Evolutionary conservation across 169 alveolate species (phyloP), one percentile per base, ranked within the genome.

Genomic region (Cryptosporidium sp.): DNA sequence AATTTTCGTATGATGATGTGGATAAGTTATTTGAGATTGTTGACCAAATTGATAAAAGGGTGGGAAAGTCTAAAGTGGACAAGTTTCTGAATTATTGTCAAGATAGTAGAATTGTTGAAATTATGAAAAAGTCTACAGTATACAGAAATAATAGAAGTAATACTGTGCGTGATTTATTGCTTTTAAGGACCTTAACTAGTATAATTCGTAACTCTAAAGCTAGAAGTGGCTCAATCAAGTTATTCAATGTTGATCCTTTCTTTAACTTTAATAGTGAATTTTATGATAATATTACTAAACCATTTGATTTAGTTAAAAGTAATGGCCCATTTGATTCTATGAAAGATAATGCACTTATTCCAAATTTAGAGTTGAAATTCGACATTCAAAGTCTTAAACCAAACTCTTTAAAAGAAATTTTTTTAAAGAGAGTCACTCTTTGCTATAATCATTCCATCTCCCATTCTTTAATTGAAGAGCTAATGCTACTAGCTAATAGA

Each of bases 401-500:
- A 14, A 65, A 65, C 23, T 35, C 48, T 10, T n/a, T 51, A 3
- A 31, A 71, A 23, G 12, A 21, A 7, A 23, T 45, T 71, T 6
- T 21, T 7, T 33, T 29, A 21, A 71, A 71, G 6, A 45, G 43
- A 31, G 21, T 71, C 33, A 50, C 69, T 7, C 29, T 51, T 18
- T 14, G 4, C 7, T 16, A 29, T 5, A 51, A 31, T 1, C 9
- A 58, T 35, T 16, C 92, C n/a, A 71, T 45, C 10, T 86, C 92
- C 43, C 95, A 96, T 84, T 91, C 95, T 48, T 74, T 96, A 87
- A 97, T 98, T 58, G 99, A 99, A 93, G 99, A 98, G 92, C 97
- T 98, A 93, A 99, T 99, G 99, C 94, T 99, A 84, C 92, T 98
- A 75, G 99, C 99, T 4, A 99, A 99, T 92, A 93, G 41, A 12